A percentile compares a stretch with the other conserved stretches of the same genome.
phyloP scores from a whole-genome alignment of 768 basidiomycete species.

The Porpolomopsis calyptriformis region DNA sequence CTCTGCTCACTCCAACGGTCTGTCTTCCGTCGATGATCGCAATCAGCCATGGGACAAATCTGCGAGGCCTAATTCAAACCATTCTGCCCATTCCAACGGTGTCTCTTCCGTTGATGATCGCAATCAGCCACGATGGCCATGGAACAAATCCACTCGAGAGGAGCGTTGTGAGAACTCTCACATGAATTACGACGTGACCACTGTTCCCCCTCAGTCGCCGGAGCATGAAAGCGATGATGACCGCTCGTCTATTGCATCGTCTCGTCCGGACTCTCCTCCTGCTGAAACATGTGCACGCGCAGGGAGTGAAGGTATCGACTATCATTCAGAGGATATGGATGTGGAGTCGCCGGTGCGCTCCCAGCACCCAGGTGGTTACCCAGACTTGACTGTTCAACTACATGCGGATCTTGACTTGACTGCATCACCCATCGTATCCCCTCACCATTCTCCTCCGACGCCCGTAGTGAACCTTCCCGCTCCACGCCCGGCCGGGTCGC shows the following conservation, averaged over 20 bases:
- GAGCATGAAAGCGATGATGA: too few relatives aligned
- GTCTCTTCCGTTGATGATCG: background rate
- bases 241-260: slow-evolving; percentile 19
- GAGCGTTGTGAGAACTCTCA: too few relatives aligned
- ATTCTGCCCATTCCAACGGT: too few relatives aligned
- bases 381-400: background rate
- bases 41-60: too few relatives aligned
- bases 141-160: too few relatives aligned
- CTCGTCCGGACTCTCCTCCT: slow-evolving; percentile 4
- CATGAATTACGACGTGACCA: too few relatives aligned
- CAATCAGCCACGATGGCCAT: background rate
- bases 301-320: slow-evolving; percentile 13
- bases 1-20: too few relatives aligned
- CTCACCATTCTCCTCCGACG: too few relatives aligned
- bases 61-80: too few relatives aligned
- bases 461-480: background rate
- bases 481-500: background rate
- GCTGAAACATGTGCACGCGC: background rate
- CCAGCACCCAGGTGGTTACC: background rate
- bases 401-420: background rate
- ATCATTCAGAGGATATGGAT: slow-evolving; percentile 23
- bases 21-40: background rate
- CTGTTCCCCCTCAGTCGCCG: too few relatives aligned
- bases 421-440: too few relatives aligned
- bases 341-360: slow-evolving; percentile 18